Conservation (phyloP, 73 alveolate species). For the Paraurostyla sp. region DNA sequence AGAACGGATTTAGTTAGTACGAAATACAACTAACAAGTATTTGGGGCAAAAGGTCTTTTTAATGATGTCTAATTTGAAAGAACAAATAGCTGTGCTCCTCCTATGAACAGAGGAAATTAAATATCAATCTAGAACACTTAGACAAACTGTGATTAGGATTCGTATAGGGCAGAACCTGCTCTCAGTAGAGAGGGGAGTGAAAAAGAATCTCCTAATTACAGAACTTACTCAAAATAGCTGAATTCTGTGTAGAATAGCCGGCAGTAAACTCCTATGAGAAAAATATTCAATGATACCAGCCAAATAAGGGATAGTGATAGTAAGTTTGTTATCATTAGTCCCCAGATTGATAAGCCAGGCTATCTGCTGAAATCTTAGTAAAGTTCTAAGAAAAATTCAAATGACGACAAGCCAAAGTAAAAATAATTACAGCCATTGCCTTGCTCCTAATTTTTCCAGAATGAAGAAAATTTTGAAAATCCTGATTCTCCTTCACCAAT, state of each 20-base stretch:
- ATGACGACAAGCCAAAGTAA: neutral
- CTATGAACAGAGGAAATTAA: neutral
- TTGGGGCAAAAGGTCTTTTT: conserved; percentile 48
- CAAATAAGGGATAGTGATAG: no score
- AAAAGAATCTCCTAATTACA: neutral
- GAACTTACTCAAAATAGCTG: neutral
- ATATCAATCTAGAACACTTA: neutral
- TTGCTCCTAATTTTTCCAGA: conserved; percentile 47
- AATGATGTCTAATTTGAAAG: neutral
- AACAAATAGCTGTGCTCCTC: conserved; percentile 13
- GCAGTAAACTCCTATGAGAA: no score
- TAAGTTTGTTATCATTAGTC: no score
- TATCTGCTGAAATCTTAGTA: no score
- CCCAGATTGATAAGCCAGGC: no score
- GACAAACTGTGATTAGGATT: conserved; percentile 20
- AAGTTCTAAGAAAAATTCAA: neutral
- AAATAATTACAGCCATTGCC: neutral
- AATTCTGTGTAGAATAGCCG: neutral
- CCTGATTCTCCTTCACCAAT: neutral
- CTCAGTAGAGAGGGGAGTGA: conserved; percentile 17
- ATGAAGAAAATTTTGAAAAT: conserved; percentile 32
- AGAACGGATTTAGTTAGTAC: neutral
- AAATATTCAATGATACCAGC: no score
- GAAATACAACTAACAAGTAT: conserved; percentile 2
- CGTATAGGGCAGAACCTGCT: conserved; percentile 47